These are phyloP conservation scores for Fraxinus xanthoxyloides DNA, from an alignment of 305 asterid species.

Conservation along the genomic window DNA sequence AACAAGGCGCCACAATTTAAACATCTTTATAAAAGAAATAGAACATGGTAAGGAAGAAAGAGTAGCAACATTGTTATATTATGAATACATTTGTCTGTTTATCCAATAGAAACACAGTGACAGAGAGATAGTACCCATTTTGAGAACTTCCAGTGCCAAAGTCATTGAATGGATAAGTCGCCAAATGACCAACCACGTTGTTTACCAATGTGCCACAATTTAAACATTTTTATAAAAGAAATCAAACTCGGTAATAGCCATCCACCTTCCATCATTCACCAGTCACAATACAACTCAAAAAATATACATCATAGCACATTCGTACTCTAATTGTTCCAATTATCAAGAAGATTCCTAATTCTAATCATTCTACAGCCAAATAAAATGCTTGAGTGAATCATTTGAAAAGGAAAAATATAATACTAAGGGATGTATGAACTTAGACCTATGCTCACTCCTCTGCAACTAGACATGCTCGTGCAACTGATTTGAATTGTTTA, in stretches of 20 bases:
- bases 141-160: too few species aligned
- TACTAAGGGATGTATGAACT: constrained; percentile 70
- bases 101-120: too few species aligned
- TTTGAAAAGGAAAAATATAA: neutral
- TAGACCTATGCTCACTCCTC: constrained; percentile 69
- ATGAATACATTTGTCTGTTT: too few species aligned
- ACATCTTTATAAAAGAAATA: too few species aligned
- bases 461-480: constrained; percentile 89
- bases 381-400: neutral
- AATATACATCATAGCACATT: neutral
- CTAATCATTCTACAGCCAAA: neutral
- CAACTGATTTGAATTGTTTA: constrained; percentile 75
- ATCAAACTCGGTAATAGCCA: too few species aligned
- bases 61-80: too few species aligned
- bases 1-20: neutral
- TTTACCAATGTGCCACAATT: too few species aligned
- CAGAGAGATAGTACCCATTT: too few species aligned
- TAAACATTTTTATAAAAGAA: too few species aligned
- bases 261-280: neutral
- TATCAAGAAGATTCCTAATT: neutral
- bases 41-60: too few species aligned
- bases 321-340: neutral
- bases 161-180: too few species aligned
- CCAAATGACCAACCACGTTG: too few species aligned
- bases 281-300: neutral